Percentiles rank a stretch among this genome's conserved stretches.
Conservation (phyloP, 768 basidiomycete species). For the Macrolepiota fuliginosa region DNA sequence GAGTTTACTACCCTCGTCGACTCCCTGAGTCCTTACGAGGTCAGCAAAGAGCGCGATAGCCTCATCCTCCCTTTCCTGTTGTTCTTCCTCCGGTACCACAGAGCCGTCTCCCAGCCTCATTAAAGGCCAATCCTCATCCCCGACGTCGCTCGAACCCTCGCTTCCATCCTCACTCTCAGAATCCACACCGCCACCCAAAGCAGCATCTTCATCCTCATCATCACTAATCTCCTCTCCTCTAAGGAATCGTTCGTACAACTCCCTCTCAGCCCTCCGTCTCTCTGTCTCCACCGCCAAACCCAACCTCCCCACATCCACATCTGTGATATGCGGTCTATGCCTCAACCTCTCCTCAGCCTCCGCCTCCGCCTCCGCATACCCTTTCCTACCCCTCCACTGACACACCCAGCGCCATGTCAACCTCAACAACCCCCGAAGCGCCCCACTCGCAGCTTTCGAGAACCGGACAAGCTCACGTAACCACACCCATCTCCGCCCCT, state of each 20-base stretch:
- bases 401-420: constrained; percentile 8
- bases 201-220: constrained; percentile 32
- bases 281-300: constrained; percentile 17
- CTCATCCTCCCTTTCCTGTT: constrained; percentile 31
- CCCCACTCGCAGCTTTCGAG: constrained; percentile 5
- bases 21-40: constrained; percentile 30
- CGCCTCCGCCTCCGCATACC: constrained; percentile 19
- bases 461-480: constrained; percentile 1
- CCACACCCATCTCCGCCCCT: constrained; percentile 25
- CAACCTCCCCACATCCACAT: neutral
- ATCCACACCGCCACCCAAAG: constrained; percentile 30
- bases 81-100: constrained; percentile 9
- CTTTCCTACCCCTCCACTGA: constrained; percentile 10
- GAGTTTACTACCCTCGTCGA: constrained; percentile 20
- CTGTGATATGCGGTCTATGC: neutral
- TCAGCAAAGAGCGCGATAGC: constrained; percentile 53
- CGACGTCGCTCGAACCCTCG: constrained; percentile 22
- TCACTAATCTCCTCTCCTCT: constrained; percentile 52
- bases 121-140: constrained; percentile 11
- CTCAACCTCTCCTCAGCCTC: constrained; percentile 22
- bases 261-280: constrained; percentile 27
- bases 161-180: constrained; percentile 24
- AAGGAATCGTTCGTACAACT: constrained; percentile 56
- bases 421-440: constrained; percentile 4
- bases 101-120: neutral